Evolutionary conservation across 306 rosid species (phyloP), one percentile per base, ranked within the genome.

Genomic region (Corylus heterophylla): DNA sequence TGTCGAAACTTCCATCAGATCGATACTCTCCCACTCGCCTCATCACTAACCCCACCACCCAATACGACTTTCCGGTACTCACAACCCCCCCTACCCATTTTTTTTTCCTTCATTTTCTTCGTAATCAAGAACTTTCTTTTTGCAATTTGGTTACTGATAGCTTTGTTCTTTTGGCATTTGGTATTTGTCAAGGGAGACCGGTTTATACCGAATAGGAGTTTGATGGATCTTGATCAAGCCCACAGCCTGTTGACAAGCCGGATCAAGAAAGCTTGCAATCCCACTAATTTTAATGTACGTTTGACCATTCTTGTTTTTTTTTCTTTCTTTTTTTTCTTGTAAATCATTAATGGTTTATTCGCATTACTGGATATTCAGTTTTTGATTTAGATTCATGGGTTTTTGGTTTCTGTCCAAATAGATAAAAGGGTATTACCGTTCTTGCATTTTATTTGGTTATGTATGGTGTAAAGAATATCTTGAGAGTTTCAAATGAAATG

Each of bases 141-240:
- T 9, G 25, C 35, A 0, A 5, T 47, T 75, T 50, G 42, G 63
- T 14, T 3, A 12, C 20, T 83, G 35, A 45, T 52, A 37, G 18
- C 64, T 37, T 47, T 20, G 8, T 29, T 49, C 58, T 29, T 77
- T 54, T 49, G n/a, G 12, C 13, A 5, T 74, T 29, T 70, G 62
- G 31, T 27, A 17, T 74, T 54, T 55, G 54, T 44, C 42, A 62
- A 92, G 96, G 97, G 97, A 42, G 97, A 92, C 82, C 87, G 96
- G 68, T 92, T 92, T 85, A 90, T 92, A 35, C 96, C 97, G 22
- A 92, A 80, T 73, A 75, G 96, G 86, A 92, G 97, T 88, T 90
- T 92, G 97, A 92, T 92, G 97, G 88, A 90, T 90, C 97, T 92
- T 85, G 94, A 92, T 92, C 97, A 92, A 86, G 93, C 97, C 84